Percentiles rank a stretch among this genome's conserved stretches.
Conservation (phyloP, 345 rosid genomes). For the Aquilaria malaccensis region DNA sequence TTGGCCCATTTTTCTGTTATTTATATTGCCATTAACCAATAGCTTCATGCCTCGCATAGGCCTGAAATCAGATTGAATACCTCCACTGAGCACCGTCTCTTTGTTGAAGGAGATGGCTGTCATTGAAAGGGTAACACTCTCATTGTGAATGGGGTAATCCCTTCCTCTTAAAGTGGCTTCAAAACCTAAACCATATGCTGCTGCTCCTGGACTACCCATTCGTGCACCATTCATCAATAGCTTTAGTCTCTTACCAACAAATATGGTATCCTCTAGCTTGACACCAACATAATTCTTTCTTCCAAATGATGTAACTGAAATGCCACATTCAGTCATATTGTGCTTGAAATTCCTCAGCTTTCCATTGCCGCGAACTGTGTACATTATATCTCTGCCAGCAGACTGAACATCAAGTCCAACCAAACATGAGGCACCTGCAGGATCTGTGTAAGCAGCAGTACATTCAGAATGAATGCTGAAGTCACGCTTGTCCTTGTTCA, state of each 20-base stretch:
- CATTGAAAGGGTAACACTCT: slow-evolving; percentile 43
- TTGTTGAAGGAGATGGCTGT: slow-evolving; percentile 56
- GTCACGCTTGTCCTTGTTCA: slow-evolving; percentile 70
- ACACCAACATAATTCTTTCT: slow-evolving; percentile 59
- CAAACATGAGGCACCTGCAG: slow-evolving; percentile 42
- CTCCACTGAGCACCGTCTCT: slow-evolving; percentile 68
- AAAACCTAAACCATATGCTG: slow-evolving; percentile 65
- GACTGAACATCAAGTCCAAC: slow-evolving; percentile 75
- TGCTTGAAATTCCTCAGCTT: slow-evolving; percentile 55
- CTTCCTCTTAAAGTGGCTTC: slow-evolving; percentile 72
- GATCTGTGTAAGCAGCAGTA: slow-evolving; percentile 47
- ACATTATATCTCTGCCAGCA: slow-evolving; percentile 65
- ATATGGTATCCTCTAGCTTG: slow-evolving; percentile 69
- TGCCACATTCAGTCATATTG: slow-evolving; percentile 55
- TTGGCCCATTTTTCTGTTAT: slow-evolving; percentile 74
- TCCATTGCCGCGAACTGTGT: slow-evolving; percentile 46
- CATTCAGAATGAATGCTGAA: slow-evolving; percentile 76
- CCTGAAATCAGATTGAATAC: slow-evolving; percentile 62
- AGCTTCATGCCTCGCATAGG: slow-evolving; percentile 46
- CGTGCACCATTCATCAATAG: slow-evolving; percentile 56
- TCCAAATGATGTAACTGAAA: slow-evolving; percentile 54
- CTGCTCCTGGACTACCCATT: slow-evolving; percentile 54
- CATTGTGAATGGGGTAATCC: slow-evolving; percentile 72
- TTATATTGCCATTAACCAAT: slow-evolving; percentile 52
- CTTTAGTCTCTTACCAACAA: slow-evolving; percentile 68